Percentiles rank a stretch among this genome's conserved stretches.
These are phyloP conservation scores for Pseudogymnoascus sp. DNA, from an alignment of 2,329 filamentous ascomycete species.

Conservation along the genomic window DNA sequence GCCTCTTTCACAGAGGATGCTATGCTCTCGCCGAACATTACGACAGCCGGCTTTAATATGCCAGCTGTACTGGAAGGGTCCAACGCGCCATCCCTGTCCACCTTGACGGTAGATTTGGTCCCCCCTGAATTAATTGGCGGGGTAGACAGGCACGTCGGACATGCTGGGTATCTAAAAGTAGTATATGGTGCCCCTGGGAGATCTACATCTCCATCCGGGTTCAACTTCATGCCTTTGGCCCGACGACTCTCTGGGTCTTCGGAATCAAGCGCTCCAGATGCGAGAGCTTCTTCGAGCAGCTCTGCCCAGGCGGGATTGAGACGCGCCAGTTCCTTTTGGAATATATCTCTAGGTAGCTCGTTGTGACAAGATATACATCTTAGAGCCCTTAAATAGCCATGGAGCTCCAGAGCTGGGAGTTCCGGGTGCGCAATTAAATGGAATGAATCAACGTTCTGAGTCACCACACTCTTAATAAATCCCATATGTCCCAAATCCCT, in stretches of 20 bases:
- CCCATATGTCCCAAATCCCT: constrained; percentile 63
- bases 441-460: constrained; percentile 96
- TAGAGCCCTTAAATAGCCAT: constrained; percentile 78
- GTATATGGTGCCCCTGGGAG: constrained; percentile 79
- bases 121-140: constrained; percentile 52
- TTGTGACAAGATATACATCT: constrained; percentile 72
- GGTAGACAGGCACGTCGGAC: constrained; percentile 64
- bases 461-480: constrained; percentile 68
- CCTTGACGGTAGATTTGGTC: constrained; percentile 49
- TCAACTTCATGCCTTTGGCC: constrained; percentile 66
- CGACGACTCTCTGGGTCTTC: constrained; percentile 65
- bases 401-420: constrained; percentile 72
- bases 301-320: constrained; percentile 82
- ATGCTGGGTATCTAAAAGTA: constrained; percentile 85
- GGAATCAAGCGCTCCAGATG: constrained; percentile 65
- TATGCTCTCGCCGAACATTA: constrained; percentile 96
- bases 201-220: constrained; percentile 93
- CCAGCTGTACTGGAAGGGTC: constrained; percentile 56
- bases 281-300: constrained; percentile 64
- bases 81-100: constrained; percentile 79
- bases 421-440: constrained; percentile 69
- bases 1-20: constrained; percentile 57
- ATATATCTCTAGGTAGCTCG: constrained; percentile 61
- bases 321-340: constrained; percentile 65
- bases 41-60: constrained; percentile 83